Conservation (phyloP, 345 rosid genomes). For the Toxicodendron radicans region DNA sequence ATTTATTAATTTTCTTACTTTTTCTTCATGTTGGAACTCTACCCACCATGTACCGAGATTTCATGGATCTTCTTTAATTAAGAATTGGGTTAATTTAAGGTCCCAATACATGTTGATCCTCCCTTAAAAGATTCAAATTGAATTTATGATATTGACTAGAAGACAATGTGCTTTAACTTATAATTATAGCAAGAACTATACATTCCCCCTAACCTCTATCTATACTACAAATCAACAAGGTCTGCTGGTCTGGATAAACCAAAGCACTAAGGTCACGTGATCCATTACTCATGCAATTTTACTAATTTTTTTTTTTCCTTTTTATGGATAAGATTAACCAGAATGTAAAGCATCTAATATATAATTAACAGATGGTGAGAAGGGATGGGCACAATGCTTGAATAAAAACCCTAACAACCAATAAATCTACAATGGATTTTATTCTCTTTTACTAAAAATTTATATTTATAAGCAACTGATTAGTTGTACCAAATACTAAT, state of each 20-base stretch:
- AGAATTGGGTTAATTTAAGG: background rate
- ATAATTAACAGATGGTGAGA: background rate
- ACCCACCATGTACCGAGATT: background rate
- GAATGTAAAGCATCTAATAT: background rate
- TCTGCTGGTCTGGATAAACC: background rate
- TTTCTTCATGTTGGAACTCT: background rate
- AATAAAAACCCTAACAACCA: conserved; percentile 7
- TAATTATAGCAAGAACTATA: background rate
- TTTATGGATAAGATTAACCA: background rate
- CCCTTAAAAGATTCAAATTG: background rate
- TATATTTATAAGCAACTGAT: conserved; percentile 1
- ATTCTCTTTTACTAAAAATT: background rate
- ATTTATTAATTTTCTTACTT: no score
- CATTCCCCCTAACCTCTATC: background rate
- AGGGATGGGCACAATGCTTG: background rate
- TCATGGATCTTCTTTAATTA: background rate
- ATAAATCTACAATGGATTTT: background rate
- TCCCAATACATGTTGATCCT: background rate
- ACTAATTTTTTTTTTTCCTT: background rate
- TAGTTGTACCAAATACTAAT: background rate
- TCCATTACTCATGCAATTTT: background rate
- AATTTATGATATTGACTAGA: no score
- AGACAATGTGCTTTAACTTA: background rate
- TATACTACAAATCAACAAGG: background rate
- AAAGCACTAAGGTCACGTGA: background rate